These are phyloP conservation scores for Pyrenochaeta sp. DNA, from an alignment of 2,329 filamentous ascomycete genomes.

Conservation along the genomic window DNA sequence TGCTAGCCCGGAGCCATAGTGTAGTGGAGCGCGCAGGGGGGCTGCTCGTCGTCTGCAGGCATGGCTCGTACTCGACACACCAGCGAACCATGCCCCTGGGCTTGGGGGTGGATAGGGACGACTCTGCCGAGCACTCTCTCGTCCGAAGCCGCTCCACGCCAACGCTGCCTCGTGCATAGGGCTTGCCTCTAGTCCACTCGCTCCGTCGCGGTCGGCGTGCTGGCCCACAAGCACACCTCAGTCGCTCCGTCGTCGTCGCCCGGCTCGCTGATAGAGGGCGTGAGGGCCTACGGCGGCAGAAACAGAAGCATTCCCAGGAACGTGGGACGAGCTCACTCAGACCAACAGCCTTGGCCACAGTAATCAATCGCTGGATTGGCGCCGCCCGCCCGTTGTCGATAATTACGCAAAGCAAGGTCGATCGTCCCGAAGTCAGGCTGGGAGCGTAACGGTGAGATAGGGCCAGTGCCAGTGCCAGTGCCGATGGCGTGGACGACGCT, in stretches of 20 bases:
- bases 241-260: conserved; percentile 8
- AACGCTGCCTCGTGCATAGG: conserved; percentile 1
- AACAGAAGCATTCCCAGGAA: conserved; percentile 21
- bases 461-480: conserved; percentile 6
- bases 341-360: conserved; percentile 27
- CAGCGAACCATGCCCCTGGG: conserved; percentile 31
- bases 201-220: not conserved
- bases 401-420: conserved; percentile 26
- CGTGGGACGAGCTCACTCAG: conserved; percentile 33
- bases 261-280: not conserved
- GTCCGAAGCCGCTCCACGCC: conserved; percentile 23
- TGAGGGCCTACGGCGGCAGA: conserved; percentile 8
- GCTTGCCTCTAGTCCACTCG: not conserved
- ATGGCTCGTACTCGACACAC: conserved; percentile 40
- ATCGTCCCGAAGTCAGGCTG: conserved; percentile 26
- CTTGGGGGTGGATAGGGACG: conserved; percentile 36
- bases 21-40: conserved; percentile 33
- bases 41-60: conserved; percentile 32
- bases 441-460: conserved; percentile 23
- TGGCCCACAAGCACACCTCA: not conserved
- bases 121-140: conserved; percentile 30
- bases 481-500: conserved; percentile 11
- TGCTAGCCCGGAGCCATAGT: conserved; percentile 31
- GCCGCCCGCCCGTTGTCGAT: conserved; percentile 33
- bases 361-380: conserved; percentile 27